These are phyloP conservation scores for Apophysomyces variabilis DNA, from an alignment of 371 early-diverging fungal species.

Conservation along the genomic window DNA sequence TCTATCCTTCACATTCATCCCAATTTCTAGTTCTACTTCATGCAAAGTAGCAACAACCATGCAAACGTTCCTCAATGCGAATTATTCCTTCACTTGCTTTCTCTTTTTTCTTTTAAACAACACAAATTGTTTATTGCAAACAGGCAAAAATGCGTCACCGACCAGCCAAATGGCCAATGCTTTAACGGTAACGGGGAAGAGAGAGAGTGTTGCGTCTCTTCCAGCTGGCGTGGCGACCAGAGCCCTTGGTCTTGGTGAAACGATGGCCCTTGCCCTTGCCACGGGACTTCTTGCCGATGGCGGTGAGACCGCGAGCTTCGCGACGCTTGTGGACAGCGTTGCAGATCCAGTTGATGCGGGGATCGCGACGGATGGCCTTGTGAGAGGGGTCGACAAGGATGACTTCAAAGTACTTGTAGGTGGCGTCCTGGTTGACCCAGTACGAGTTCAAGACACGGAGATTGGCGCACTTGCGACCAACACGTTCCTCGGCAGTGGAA, in stretches of 20 bases:
- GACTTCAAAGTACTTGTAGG: constrained; percentile 99
- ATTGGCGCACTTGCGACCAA: constrained; percentile 94
- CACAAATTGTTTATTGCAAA: constrained; percentile 8
- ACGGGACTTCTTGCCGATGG: constrained; percentile 97
- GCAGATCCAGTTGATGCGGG: constrained; percentile 99
- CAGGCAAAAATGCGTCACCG: neutral
- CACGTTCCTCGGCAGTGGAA: constrained; percentile 96
- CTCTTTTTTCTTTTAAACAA: constrained; percentile 8
- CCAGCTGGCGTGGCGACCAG: constrained; percentile 56
- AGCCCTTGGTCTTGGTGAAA: constrained; percentile 80
- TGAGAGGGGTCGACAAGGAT: constrained; percentile 98
- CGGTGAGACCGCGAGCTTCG: constrained; percentile 93
- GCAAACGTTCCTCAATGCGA: neutral
- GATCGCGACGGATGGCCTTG: constrained; percentile 97
- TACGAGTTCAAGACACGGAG: constrained; percentile 98
- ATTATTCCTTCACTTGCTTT: neutral
- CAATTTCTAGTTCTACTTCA: neutral
- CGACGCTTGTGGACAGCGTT: constrained; percentile 59
- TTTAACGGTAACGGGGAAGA: constrained; percentile 79
- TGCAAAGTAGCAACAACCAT: neutral
- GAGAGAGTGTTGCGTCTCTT: constrained; percentile 74
- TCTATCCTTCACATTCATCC: neutral
- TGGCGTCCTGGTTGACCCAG: constrained; percentile 99
- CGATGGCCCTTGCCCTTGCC: constrained; percentile 97
- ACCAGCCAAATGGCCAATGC: neutral